Evolutionary conservation across 2,329 filamentous ascomycete species (phyloP).

Genomic region (Volutella citrinella): DNA sequence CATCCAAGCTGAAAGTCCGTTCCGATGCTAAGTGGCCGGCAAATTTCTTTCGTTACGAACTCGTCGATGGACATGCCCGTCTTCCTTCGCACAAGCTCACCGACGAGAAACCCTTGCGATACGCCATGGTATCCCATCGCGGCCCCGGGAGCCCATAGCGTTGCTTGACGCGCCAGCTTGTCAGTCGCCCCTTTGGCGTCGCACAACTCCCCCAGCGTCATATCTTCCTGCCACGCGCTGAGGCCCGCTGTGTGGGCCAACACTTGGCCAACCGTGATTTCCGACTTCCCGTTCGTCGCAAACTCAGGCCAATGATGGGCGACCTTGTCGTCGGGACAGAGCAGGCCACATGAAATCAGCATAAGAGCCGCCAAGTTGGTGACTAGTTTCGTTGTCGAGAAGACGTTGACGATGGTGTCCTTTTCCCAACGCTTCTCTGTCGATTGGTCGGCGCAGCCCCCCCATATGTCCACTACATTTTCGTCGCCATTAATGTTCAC

Average conservation of each 20-base stretch:
- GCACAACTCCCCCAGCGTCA: slow-evolving; percentile 31
- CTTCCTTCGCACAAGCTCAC: slow-evolving; percentile 39
- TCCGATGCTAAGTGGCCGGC: slow-evolving; percentile 34
- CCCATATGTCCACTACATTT: slow-evolving; percentile 43
- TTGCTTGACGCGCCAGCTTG: slow-evolving; percentile 37
- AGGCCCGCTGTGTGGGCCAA: slow-evolving; percentile 39
- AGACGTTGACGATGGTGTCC: slow-evolving; percentile 39
- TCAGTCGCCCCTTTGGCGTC: slow-evolving; percentile 27
- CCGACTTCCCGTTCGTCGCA: slow-evolving; percentile 37
- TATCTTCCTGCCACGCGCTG: slow-evolving; percentile 29
- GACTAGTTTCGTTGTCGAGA: slow-evolving; percentile 39
- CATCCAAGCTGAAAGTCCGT: slow-evolving; percentile 48
- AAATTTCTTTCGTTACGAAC: slow-evolving; percentile 37
- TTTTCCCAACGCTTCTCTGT: slow-evolving; percentile 32
- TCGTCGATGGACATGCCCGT: slow-evolving; percentile 40
- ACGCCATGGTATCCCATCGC: slow-evolving; percentile 40
- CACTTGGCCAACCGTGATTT: slow-evolving; percentile 37
- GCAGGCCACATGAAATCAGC: slow-evolving; percentile 36
- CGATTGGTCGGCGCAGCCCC: slow-evolving; percentile 32
- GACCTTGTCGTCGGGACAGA: slow-evolving; percentile 36
- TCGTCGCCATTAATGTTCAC: slow-evolving; percentile 40
- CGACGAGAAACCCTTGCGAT: slow-evolving; percentile 39
- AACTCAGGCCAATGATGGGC: slow-evolving; percentile 46
- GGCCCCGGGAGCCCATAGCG: slow-evolving; percentile 43
- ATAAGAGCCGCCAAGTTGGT: slow-evolving; percentile 35